Conservation (phyloP, 345 rosid genomes). For the Euclidium syriacum region DNA sequence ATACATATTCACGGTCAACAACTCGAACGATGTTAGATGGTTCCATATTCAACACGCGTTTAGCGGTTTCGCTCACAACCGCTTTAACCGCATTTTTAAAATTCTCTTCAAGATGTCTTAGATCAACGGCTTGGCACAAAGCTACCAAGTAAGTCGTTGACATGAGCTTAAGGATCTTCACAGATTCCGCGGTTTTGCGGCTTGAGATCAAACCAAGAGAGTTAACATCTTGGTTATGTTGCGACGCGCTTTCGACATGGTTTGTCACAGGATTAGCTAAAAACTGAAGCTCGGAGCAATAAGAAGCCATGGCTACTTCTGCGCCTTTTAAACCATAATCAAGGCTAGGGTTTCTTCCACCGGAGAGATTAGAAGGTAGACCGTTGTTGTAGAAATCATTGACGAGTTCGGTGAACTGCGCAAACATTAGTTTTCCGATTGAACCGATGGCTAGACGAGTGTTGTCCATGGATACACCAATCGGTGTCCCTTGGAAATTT, state of each 20-base stretch:
- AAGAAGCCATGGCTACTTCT: constrained; percentile 64
- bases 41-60: constrained; percentile 34
- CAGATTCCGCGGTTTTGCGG: constrained; percentile 43
- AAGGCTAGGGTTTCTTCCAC: constrained; percentile 48
- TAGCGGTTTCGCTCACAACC: constrained; percentile 37
- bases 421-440: constrained; percentile 56
- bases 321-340: constrained; percentile 65
- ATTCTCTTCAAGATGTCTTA: constrained; percentile 58
- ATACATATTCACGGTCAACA: constrained; percentile 37
- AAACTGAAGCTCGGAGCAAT: too few relatives aligned
- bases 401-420: constrained; percentile 53
- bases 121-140: constrained; percentile 51
- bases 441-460: constrained; percentile 47
- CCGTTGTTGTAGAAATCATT: constrained; percentile 61
- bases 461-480: constrained; percentile 63
- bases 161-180: constrained; percentile 48
- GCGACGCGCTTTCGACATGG: constrained; percentile 56
- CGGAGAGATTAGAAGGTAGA: constrained; percentile 52
- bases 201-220: too few relatives aligned
- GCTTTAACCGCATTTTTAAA: constrained; percentile 38
- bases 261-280: constrained; percentile 56
- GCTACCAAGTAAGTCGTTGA: constrained; percentile 47
- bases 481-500: constrained; percentile 61
- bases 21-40: constrained; percentile 36
- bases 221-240: constrained; percentile 63